Percentiles rank a stretch among this genome's conserved stretches.
Evolutionary conservation across 192 early-diverging fungal species (phyloP).

Genomic region (Polychytrium aggregatum): DNA sequence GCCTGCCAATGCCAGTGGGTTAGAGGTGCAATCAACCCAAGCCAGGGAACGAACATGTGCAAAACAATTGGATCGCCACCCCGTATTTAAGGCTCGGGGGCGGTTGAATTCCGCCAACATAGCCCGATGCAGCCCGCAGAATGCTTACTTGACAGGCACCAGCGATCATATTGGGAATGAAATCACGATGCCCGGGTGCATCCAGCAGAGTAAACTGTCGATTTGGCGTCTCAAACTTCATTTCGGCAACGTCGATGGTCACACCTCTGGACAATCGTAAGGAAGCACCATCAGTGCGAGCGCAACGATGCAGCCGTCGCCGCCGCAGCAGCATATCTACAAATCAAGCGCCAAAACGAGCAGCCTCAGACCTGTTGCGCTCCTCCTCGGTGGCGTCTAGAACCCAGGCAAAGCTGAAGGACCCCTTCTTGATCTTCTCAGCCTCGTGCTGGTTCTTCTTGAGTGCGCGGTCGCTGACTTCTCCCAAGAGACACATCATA

Average conservation of each 20-base stretch:
- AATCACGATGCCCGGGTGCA: constrained; percentile 95
- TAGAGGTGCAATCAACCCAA: too few relatives aligned
- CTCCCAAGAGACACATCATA: constrained; percentile 74
- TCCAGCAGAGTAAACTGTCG: constrained; percentile 82
- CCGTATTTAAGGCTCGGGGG: too few relatives aligned
- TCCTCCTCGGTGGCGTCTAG: constrained; percentile 95
- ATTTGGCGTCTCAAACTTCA: constrained; percentile 70
- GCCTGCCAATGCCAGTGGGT: too few relatives aligned
- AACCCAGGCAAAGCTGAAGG: constrained; percentile 97
- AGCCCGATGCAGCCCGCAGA: too few relatives aligned
- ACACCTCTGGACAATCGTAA: constrained; percentile 61
- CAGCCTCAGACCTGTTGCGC: constrained; percentile 37
- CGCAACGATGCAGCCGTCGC: too few relatives aligned
- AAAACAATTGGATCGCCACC: too few relatives aligned
- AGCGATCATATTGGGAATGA: constrained; percentile 99
- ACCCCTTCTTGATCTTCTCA: constrained; percentile 85
- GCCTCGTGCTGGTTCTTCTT: constrained; percentile 82
- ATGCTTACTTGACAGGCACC: constrained; percentile 73
- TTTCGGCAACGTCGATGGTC: constrained; percentile 93
- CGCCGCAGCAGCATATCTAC: too few relatives aligned
- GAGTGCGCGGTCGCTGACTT: constrained; percentile 79
- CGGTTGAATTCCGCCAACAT: too few relatives aligned
- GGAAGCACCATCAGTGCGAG: too few relatives aligned
- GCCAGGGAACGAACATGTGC: too few relatives aligned
- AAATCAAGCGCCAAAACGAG: too few relatives aligned